Percentiles rank a stretch among this genome's conserved stretches.
Conservation (phyloP, 2,329 filamentous ascomycete species). For the Fusarium citri region DNA sequence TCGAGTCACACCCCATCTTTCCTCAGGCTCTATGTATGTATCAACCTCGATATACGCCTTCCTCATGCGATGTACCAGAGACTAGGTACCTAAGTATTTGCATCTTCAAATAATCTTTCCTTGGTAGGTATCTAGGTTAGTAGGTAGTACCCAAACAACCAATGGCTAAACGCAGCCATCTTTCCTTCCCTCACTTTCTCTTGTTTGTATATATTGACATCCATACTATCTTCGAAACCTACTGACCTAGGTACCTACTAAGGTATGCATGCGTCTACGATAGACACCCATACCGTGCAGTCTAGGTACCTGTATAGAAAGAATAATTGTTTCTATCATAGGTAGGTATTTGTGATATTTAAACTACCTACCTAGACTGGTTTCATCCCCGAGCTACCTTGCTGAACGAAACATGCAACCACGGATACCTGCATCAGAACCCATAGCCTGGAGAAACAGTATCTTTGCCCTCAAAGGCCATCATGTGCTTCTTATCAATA, state of each 20-base stretch:
- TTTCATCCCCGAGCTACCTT: background rate
- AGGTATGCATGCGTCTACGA: background rate
- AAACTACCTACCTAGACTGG: background rate
- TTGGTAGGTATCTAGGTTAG: background rate
- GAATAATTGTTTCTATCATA: background rate
- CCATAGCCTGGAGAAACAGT: background rate
- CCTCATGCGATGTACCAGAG: background rate
- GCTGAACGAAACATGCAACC: background rate
- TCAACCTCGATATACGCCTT: background rate
- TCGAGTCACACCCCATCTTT: background rate
- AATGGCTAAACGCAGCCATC: no score
- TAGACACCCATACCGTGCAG: background rate
- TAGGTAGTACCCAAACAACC: background rate
- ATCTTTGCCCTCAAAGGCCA: background rate
- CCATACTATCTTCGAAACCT: background rate
- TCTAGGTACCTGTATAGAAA: background rate
- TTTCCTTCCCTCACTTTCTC: background rate
- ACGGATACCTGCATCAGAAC: background rate
- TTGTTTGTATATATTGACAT: background rate
- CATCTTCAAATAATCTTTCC: background rate
- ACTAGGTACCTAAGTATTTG: background rate
- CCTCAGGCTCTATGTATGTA: background rate
- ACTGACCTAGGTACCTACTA: no score
- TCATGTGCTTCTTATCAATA: background rate
- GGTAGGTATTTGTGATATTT: background rate